Base-by-base conservation (phyloP, 352 stramenopile species). In the Globisporangium uncinulatum region DNA sequence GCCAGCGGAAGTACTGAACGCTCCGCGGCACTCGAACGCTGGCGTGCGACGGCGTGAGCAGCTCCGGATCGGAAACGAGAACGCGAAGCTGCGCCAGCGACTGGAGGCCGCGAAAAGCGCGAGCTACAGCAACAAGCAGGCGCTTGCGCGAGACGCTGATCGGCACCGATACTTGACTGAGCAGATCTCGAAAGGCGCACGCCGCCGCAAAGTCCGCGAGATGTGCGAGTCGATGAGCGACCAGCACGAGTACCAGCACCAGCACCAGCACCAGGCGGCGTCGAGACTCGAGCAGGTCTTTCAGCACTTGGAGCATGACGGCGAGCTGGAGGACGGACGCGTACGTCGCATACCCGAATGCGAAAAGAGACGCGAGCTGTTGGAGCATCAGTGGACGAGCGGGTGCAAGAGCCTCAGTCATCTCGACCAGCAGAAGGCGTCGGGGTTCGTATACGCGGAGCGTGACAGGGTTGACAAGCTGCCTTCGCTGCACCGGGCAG, bases 151-250 rank as follows among this genome's bases (percentile, higher is more conserved):
- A 2, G 74, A 89, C 10, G 76, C 70, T 0, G 70, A 74, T 31
- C 67, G 63, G 31, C 66, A 80, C 44, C 50, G 67, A 1, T 86
- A 87, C 34, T 73, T 84, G 15, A 63, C 63, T 13, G 72, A 79
- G 9, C 74, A 89, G 54, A 69, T 89, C 34, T 83, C 74, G 14
- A 87, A 89, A 56, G 52, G 75, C 2, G 65, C 65, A 2, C 72
- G 74, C 17, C 59, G 79, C 9, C 54, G 65, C 20, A 73, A 79
- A 42, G 64, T 79, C 42, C 68, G 71, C 42, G 67, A 79, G 2
- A 71, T 69, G 20, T 83, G 69, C 55, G 61, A 57, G 31, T 43
- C 39, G 14, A 31, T 57, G n/a, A 50, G 39, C 2, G 39, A 52
- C 4, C 21, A 54, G 9, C 45, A 39, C 34, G 7, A 39, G 34